These are phyloP conservation scores for Fusarium gaditjirri DNA, from an alignment of 2,329 filamentous ascomycete genomes.

Conservation along the genomic window DNA sequence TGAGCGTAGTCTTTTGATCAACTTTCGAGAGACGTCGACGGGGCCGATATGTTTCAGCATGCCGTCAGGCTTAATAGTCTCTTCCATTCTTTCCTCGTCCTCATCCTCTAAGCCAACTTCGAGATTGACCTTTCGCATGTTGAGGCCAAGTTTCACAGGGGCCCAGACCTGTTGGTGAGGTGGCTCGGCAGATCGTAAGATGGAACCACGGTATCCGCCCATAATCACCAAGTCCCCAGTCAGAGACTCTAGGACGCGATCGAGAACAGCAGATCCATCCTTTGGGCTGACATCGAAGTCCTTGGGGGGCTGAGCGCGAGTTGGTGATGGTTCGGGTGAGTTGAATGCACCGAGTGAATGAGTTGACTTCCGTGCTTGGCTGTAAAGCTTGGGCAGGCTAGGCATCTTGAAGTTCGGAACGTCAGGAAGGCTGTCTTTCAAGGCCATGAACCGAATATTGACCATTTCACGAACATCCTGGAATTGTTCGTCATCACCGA, in stretches of 20 bases:
- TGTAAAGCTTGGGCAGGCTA: constrained; percentile 65
- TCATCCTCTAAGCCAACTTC: constrained; percentile 84
- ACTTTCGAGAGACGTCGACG: constrained; percentile 84
- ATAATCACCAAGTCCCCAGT: constrained; percentile 89
- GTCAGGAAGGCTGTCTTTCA: constrained; percentile 88
- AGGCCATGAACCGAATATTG: constrained; percentile 89
- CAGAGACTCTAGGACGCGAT: constrained; percentile 71
- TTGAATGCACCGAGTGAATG: constrained; percentile 48
- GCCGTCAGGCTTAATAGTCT: constrained; percentile 84
- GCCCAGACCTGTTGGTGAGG: constrained; percentile 93
- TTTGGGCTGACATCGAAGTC: constrained; percentile 25
- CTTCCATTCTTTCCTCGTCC: constrained; percentile 84
- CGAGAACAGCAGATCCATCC: constrained; percentile 52
- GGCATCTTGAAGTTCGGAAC: constrained; percentile 79
- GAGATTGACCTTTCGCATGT: constrained; percentile 89
- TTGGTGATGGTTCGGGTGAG: constrained; percentile 39
- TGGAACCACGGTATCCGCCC: constrained; percentile 89
- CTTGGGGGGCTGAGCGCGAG: constrained; percentile 42
- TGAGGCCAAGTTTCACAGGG: constrained; percentile 90
- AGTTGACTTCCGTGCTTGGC: constrained; percentile 44
- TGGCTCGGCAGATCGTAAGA: constrained; percentile 84
- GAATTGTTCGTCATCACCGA: constrained; percentile 86
- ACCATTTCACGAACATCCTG: constrained; percentile 84
- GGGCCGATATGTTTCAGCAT: constrained; percentile 94
- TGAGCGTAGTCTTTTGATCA: constrained; percentile 81